These are phyloP conservation scores for Spirogloea muscicola DNA, from an alignment of 139 green algal species.

Conservation along the genomic window DNA sequence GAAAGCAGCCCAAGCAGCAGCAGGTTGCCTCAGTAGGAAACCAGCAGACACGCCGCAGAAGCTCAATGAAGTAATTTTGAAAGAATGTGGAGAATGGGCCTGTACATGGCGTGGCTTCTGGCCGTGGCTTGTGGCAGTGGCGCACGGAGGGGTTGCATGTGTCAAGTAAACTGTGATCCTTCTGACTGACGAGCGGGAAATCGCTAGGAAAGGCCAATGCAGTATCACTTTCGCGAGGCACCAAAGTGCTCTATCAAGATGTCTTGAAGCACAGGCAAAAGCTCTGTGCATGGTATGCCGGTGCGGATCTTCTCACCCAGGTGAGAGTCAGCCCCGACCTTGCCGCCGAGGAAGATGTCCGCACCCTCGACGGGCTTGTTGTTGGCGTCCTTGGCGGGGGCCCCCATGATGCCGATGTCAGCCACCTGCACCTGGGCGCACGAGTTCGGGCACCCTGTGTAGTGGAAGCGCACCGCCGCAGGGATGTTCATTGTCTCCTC, in stretches of 20 bases:
- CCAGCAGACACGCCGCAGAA: no score
- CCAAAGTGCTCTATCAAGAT: constrained; percentile 81
- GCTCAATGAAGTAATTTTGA: no score
- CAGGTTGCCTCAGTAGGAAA: no score
- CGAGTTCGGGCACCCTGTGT: constrained; percentile 96
- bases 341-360: constrained; percentile 80
- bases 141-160: no score
- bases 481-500: constrained; percentile 80
- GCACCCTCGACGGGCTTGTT: constrained; percentile 84
- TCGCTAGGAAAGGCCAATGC: no score
- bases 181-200: no score
- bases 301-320: constrained; percentile 17
- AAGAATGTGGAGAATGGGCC: no score
- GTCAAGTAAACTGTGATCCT: no score
- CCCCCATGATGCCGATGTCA: constrained; percentile 93
- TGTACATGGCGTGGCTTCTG: no score
- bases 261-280: constrained; percentile 70
- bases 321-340: constrained; percentile 59
- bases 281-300: constrained; percentile 59
- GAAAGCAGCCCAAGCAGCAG: no score
- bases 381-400: constrained; percentile 55
- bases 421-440: constrained; percentile 88
- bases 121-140: no score
- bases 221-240: constrained; percentile 56
- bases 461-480: constrained; percentile 86